Evolutionary conservation across 306 rosid species (phyloP), one percentile per base, ranked within the genome.

Genomic region (Cicer judaicum): DNA sequence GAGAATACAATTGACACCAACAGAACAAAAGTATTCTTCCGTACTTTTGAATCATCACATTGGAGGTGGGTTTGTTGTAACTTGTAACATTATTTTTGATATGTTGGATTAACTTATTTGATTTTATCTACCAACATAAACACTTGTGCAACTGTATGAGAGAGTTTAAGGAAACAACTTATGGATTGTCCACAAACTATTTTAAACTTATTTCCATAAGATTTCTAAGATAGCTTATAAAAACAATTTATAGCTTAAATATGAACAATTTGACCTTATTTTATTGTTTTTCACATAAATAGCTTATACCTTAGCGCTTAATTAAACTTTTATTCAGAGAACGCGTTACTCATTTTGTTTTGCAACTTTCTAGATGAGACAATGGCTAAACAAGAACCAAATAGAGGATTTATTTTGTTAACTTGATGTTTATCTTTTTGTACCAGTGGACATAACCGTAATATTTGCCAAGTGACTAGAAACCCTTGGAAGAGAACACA

Each of bases 1-100:
- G 89, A 90, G 81, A 82, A 78, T 24, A 74, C 24, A 13, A 72
- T 90, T 12, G 55, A 92, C 86, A 82, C 84, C 70, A 92, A 84
- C 38, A 88, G 87, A 72, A 92, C 99, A 39, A 87, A 78, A 72
- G 77, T 94, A 16, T 92, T 92, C 89, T 87, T 92, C 75, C 90
- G 99, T 11, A 94, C 97, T 40, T 94, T 90, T 59, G 99, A 92
- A 80, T 81, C 97, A 52, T 83, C 96, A 13, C 97, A 94, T 78
- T 92, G 96, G 96, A 82, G 87, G 93, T 87, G 66, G 1, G 85
- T 79, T 83, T 1, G 41, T 24, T 53, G 10, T 16, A 53, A 19
- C 34, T 55, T 60, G 43, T 60, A 60, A 42, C 61, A 60, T 52
- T 61, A 42, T 49, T 54, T 44, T 7, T 40, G 10, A 41, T 8